These are phyloP conservation scores for Mycena belliarum DNA, from an alignment of 768 basidiomycete genomes.

Conservation along the genomic window DNA sequence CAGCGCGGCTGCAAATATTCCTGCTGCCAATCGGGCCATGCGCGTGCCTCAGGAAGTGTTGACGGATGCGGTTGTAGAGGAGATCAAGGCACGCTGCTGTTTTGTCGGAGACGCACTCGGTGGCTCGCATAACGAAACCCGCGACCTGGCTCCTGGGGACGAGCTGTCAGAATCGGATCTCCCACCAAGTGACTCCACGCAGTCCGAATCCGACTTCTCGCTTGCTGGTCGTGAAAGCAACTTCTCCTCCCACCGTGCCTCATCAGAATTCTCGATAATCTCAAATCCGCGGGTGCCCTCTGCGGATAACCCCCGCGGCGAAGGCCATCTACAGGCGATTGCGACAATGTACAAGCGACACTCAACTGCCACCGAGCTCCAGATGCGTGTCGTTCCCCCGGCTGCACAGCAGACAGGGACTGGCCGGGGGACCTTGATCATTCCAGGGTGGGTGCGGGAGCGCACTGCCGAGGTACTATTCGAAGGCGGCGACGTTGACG, in stretches of 20 bases:
- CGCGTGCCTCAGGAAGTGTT: conserved; percentile 80
- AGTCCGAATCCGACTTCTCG: conserved; percentile 70
- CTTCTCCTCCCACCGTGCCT: conserved; percentile 48
- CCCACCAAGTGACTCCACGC: conserved; percentile 52
- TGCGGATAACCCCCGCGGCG: conserved; percentile 37
- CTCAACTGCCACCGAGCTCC: conserved; percentile 76
- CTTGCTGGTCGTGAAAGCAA: conserved; percentile 51
- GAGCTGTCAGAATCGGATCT: conserved; percentile 43
- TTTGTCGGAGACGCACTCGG: conserved; percentile 76
- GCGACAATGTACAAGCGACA: conserved; percentile 71
- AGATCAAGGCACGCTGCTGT: conserved; percentile 87
- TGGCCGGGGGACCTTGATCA: conserved; percentile 73
- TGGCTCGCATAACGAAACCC: conserved; percentile 30
- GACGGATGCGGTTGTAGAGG: conserved; percentile 80
- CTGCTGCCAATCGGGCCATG: conserved; percentile 59
- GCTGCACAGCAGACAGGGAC: conserved; percentile 66
- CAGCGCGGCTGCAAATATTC: conserved; percentile 61
- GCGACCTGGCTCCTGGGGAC: conserved; percentile 35
- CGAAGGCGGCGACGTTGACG: conserved; percentile 86
- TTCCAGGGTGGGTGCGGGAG: conserved; percentile 96
- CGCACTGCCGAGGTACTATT: conserved; percentile 89
- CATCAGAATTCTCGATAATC: conserved; percentile 62
- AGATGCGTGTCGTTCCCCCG: conserved; percentile 69
- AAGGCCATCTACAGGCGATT: conserved; percentile 63
- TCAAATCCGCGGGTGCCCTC: conserved; percentile 41